A percentile compares a stretch with the other conserved stretches of the same genome.
These are phyloP conservation scores for Fraxinus nigra DNA, from an alignment of 305 asterid genomes.

Conservation along the genomic window DNA sequence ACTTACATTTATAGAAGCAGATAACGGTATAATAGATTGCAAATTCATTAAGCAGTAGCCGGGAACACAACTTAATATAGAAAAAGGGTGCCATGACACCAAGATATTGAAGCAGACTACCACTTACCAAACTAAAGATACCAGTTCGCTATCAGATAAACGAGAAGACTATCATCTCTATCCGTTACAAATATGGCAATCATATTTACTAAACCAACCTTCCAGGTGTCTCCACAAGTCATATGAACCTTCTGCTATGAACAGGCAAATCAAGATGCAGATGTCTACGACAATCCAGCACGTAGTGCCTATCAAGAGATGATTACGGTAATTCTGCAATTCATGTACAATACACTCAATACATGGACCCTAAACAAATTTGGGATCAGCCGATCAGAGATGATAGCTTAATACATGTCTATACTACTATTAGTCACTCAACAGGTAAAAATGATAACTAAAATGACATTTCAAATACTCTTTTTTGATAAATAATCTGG, in stretches of 20 bases:
- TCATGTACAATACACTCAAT: conserved; percentile 52
- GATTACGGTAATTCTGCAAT: conserved; percentile 54
- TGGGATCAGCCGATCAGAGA: conserved; percentile 31
- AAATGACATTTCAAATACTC: neutral
- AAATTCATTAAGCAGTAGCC: neutral
- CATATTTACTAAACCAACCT: conserved; percentile 59
- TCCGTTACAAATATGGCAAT: conserved; percentile 31
- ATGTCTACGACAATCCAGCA: conserved; percentile 53
- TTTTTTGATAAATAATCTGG: no score
- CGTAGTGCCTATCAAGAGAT: conserved; percentile 52
- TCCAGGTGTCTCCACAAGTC: conserved; percentile 52
- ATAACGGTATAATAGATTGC: neutral
- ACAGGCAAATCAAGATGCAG: conserved; percentile 48
- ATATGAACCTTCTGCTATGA: conserved; percentile 50
- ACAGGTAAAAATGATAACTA: conserved; percentile 7
- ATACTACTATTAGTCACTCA: conserved; percentile 20
- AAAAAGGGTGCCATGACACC: neutral
- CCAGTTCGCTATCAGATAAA: conserved; percentile 16
- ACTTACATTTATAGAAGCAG: neutral
- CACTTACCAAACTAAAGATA: neutral
- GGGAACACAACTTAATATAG: neutral
- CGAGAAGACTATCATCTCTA: conserved; percentile 22
- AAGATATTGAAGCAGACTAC: conserved; percentile 13
- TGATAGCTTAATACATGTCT: conserved; percentile 18
- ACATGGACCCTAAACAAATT: conserved; percentile 51